Base-by-base conservation (phyloP, 2,329 filamentous ascomycete genomes). In the Herpotrichia juniperi region DNA sequence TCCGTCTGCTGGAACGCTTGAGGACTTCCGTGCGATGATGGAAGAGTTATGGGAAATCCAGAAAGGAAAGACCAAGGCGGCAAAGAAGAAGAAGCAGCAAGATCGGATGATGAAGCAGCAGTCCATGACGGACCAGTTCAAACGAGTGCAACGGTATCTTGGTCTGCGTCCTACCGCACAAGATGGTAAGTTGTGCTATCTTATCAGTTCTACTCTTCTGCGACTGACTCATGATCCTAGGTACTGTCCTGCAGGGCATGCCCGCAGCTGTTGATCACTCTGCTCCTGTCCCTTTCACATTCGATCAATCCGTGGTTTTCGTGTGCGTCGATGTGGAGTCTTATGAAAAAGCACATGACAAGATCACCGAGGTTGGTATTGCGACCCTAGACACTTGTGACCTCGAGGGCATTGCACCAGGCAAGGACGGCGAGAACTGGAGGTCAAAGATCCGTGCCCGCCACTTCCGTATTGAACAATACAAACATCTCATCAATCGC, bases 351-450 rank as follows among this genome's bases (percentile, higher is more conserved):
- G 78, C 83, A 39, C 83, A 85, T 11, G 77, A 80, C 28, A 78
- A 83, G 11, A 82, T 97, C 52, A 96, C 93, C 0, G 94, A 99
- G 72, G 81, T 99, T 32, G 94, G 94, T 1, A 79, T 99, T 34
- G 87, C 91, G 1, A 87, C 87, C 2, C 79, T 97, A 0, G 92
- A 97, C 68, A 92, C 89, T 1, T 70, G 76, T 17, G 80, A 84
- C 45, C 72, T 91, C 19, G 62, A 74, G 1, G 75, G 71, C 7
- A 55, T 86, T 0, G 64, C 83, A 0, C 89, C 90, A 2, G 90
- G 90, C 0, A 63, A 76, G 2, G 73, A 78, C 22, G 90, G 87
- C 2, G 62, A 76, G 34, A 80, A 85, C 31, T 97, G 93, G 92
- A 83, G 84, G 58, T 62, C 76, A 0, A 73, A 81, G 45, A 88